A percentile compares a stretch with the other conserved stretches of the same genome.
Conservation (phyloP, 192 early-diverging fungal species). For the Umbelopsis ramanniana region DNA sequence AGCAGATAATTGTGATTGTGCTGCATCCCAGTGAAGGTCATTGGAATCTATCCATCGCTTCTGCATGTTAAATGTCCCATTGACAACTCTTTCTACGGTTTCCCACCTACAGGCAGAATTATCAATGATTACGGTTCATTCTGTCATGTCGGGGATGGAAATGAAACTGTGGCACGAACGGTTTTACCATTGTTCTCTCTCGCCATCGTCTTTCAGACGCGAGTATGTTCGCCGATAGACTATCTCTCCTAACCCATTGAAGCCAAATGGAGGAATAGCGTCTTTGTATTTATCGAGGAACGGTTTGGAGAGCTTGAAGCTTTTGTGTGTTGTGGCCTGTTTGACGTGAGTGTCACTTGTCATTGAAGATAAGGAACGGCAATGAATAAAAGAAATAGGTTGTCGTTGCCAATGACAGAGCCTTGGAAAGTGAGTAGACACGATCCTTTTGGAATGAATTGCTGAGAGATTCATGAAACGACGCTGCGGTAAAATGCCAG, state of each 20-base stretch:
- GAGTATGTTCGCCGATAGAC: slow-evolving; percentile 55
- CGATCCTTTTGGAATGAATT: not conserved
- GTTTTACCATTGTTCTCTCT: slow-evolving; percentile 43
- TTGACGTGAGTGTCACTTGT: not conserved
- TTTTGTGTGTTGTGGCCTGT: not conserved
- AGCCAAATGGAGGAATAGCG: slow-evolving; percentile 47
- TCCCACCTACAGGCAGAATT: slow-evolving; percentile 32
- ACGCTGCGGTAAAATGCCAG: not conserved
- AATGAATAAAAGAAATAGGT: not conserved
- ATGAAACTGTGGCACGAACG: not conserved
- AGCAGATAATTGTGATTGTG: slow-evolving; percentile 44
- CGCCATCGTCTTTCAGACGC: slow-evolving; percentile 38
- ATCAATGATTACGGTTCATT: not conserved
- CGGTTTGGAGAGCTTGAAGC: slow-evolving; percentile 23
- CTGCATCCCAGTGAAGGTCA: slow-evolving; percentile 41
- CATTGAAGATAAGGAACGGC: slow-evolving; percentile 12
- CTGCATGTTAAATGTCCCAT: slow-evolving; percentile 55
- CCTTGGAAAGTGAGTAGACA: not conserved
- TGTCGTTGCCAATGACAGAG: not conserved
- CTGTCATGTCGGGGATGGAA: not conserved
- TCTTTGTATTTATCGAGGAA: slow-evolving; percentile 28
- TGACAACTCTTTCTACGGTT: slow-evolving; percentile 52
- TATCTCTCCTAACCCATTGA: slow-evolving; percentile 54
- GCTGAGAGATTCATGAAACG: not conserved
- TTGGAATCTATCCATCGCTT: slow-evolving; percentile 41